Evolutionary conservation across 2,329 filamentous ascomycete species (phyloP).

Genomic region (Fusarium citri): DNA sequence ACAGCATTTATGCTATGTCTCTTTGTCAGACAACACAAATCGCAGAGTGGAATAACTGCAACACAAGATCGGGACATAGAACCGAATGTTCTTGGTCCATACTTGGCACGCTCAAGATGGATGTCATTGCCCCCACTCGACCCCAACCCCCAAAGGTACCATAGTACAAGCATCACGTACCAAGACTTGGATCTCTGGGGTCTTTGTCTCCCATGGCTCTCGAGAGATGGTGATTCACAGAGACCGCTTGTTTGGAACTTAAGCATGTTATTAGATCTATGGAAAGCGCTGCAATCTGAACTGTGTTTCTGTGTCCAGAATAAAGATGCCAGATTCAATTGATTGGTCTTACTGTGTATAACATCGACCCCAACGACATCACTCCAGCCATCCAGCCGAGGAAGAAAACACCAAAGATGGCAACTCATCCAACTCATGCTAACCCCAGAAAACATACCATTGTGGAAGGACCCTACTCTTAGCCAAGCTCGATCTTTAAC

Average conservation of each 20-base stretch:
- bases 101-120: not conserved
- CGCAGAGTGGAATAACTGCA: not conserved
- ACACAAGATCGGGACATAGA: not conserved
- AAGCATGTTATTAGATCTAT: not conserved
- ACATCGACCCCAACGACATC: not conserved
- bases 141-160: not conserved
- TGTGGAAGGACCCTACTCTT: not conserved
- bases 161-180: not conserved
- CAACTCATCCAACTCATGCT: not conserved
- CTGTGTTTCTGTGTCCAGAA: not conserved
- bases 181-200: not conserved
- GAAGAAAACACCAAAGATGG: not conserved
- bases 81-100: fast-evolving
- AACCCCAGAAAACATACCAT: not conserved
- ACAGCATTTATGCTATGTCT: no score
- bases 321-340: not conserved
- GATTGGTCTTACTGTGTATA: not conserved
- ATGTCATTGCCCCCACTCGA: not conserved
- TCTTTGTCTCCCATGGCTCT: not conserved
- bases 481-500: slow-evolving; percentile 18
- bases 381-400: not conserved
- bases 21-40: no score
- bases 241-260: not conserved
- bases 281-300: not conserved
- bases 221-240: not conserved